These are phyloP conservation scores for Trichoderma asperellum DNA, from an alignment of 2,329 filamentous ascomycete species.

Conservation along the genomic window DNA sequence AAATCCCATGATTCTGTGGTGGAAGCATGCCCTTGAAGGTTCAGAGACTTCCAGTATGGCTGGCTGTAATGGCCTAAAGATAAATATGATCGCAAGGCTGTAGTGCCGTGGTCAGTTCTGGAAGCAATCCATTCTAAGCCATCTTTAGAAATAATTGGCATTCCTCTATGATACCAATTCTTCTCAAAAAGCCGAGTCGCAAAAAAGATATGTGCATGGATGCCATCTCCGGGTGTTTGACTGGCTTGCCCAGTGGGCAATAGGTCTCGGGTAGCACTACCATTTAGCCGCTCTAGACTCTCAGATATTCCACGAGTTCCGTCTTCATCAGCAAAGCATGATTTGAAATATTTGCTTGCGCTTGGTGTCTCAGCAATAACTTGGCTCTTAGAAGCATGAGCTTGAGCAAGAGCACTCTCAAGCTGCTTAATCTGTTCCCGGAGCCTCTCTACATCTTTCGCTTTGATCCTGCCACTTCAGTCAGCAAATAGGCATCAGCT, in stretches of 20 bases:
- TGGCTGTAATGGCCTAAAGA: not conserved
- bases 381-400: not conserved
- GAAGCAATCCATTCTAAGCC: constrained; percentile 11
- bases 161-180: constrained; percentile 13
- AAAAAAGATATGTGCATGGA: not conserved
- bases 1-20: not conserved
- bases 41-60: not conserved
- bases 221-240: not conserved
- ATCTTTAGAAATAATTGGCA: not conserved
- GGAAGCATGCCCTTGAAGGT: not conserved
- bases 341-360: not conserved
- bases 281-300: not conserved
- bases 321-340: not conserved
- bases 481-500: not conserved
- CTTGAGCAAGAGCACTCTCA: not conserved
- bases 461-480: not conserved
- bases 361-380: not conserved
- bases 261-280: not conserved
- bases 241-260: not conserved
- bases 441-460: not conserved
- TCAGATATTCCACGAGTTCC: not conserved
- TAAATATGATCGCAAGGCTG: not conserved
- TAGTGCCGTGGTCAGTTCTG: not conserved
- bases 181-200: not conserved
- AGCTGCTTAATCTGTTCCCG: not conserved